These are phyloP conservation scores for Cordyceps cateniannulata DNA, from an alignment of 2,329 filamentous ascomycete species.

Conservation along the genomic window DNA sequence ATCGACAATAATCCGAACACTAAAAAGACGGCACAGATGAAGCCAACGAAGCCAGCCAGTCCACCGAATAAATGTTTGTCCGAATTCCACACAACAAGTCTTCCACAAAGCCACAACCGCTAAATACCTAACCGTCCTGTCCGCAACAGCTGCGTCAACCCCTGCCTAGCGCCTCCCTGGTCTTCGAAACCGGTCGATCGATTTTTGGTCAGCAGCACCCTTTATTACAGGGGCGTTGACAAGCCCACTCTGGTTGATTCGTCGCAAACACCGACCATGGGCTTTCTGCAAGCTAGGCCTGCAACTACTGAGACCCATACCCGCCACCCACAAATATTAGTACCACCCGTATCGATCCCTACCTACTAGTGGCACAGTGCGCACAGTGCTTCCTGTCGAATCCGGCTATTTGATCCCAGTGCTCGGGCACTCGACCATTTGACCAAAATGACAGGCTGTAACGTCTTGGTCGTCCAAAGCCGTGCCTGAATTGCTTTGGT, in stretches of 20 bases:
- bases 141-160: neutral
- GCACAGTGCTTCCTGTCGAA: neutral
- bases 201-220: slow-evolving; percentile 5
- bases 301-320: neutral
- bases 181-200: slow-evolving; percentile 8
- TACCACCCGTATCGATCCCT: neutral
- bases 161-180: slow-evolving; percentile 1
- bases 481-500: neutral
- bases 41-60: neutral
- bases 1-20: neutral
- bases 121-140: neutral
- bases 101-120: no score
- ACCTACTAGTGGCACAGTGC: slow-evolving; percentile 7
- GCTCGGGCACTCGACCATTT: neutral
- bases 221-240: neutral
- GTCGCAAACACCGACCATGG: neutral
- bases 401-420: neutral
- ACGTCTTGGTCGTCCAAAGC: neutral
- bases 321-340: neutral
- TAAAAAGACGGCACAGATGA: neutral
- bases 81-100: neutral
- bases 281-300: slow-evolving; percentile 3
- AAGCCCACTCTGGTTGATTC: slow-evolving; percentile 5
- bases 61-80: neutral
- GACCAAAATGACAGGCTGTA: neutral